These are phyloP conservation scores for Blumeria graminis DNA, from an alignment of 2,329 filamentous ascomycete species.

Conservation along the genomic window DNA sequence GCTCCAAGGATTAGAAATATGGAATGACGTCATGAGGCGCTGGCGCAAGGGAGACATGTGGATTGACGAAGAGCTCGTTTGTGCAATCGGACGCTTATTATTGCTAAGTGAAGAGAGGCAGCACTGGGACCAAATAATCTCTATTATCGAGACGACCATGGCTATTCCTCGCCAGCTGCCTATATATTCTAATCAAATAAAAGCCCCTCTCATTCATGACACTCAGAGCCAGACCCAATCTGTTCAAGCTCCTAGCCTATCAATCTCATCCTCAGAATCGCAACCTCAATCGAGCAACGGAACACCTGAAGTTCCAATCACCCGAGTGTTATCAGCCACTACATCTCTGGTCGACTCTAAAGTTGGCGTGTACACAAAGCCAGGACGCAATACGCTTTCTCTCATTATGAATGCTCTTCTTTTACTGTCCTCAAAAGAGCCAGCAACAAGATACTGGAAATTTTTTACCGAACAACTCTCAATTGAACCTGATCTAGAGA, in stretches of 20 bases:
- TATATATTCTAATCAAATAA: not conserved
- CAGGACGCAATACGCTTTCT: slow-evolving; percentile 36
- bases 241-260: not conserved
- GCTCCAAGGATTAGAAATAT: slow-evolving; percentile 46
- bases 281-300: not conserved
- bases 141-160: slow-evolving; percentile 63
- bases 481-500: slow-evolving; percentile 48
- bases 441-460: slow-evolving; percentile 60
- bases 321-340: not conserved
- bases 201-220: not conserved
- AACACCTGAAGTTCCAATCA: not conserved
- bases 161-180: slow-evolving; percentile 31
- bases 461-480: slow-evolving; percentile 34
- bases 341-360: not conserved
- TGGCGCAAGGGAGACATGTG: slow-evolving; percentile 48
- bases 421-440: slow-evolving; percentile 31
- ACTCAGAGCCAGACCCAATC: not conserved
- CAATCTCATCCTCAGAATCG: not conserved
- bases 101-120: slow-evolving; percentile 30
- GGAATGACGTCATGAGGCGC: slow-evolving; percentile 53
- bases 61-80: slow-evolving; percentile 59
- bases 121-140: slow-evolving; percentile 49
- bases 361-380: slow-evolving; percentile 16
- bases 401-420: slow-evolving; percentile 41
- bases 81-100: slow-evolving; percentile 60